These are phyloP conservation scores for Triticum turgidum DNA, from an alignment of 176 grass and related monocot genomes.

Conservation along the genomic window DNA sequence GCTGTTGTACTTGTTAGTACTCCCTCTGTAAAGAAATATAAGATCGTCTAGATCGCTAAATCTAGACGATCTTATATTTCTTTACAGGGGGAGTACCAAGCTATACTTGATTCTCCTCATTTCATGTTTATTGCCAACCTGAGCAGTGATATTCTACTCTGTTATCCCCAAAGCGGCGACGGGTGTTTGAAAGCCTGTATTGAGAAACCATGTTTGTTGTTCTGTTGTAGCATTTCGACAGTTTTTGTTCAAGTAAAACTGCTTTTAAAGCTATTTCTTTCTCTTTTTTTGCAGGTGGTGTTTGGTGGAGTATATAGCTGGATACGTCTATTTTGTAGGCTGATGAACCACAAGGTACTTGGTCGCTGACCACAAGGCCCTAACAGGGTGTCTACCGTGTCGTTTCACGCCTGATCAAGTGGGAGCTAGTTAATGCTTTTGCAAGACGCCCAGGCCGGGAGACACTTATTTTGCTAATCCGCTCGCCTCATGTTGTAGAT, in stretches of 20 bases:
- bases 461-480: slow-evolving; percentile 41
- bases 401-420: slow-evolving; percentile 19
- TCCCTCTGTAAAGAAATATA: no score
- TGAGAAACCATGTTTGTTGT: background rate
- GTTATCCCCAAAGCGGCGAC: background rate
- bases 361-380: slow-evolving; percentile 46
- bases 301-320: slow-evolving; percentile 53
- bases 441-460: background rate
- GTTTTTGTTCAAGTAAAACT: background rate
- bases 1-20: background rate
- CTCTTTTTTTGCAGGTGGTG: slow-evolving; percentile 8
- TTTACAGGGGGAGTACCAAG: background rate
- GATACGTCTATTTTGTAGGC: slow-evolving; percentile 53
- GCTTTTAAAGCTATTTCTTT: slow-evolving; percentile 9
- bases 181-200: background rate
- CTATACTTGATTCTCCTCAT: background rate
- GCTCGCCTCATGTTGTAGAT: background rate
- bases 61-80: no score
- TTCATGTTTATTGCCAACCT: background rate
- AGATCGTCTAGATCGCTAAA: no score
- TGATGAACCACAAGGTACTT: slow-evolving; percentile 40
- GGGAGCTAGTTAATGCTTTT: slow-evolving; percentile 14
- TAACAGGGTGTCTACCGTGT: slow-evolving; percentile 38
- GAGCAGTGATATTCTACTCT: background rate
- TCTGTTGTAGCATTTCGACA: background rate